These are phyloP conservation scores for Potentilla sterilis DNA, from an alignment of 306 rosid genomes.

Conservation along the genomic window DNA sequence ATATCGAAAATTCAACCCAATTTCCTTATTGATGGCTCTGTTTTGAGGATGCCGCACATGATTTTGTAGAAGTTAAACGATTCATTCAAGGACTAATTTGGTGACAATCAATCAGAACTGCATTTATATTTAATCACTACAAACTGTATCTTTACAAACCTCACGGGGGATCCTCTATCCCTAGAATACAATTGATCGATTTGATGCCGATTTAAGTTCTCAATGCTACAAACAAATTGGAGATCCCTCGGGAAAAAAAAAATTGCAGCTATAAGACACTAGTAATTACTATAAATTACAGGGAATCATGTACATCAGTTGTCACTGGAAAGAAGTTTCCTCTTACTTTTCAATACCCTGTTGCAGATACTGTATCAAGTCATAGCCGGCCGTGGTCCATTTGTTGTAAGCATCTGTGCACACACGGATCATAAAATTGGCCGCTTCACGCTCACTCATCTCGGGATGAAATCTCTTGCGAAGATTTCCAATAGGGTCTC, in stretches of 20 bases:
- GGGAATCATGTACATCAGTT: slow-evolving; percentile 56
- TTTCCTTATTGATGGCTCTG: too few relatives aligned
- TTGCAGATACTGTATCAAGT: slow-evolving; percentile 92
- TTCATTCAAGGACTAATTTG: background rate
- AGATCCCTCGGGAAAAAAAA: slow-evolving; percentile 31
- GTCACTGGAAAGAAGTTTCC: slow-evolving; percentile 15
- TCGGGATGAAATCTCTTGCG: slow-evolving; percentile 97
- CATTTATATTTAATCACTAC: slow-evolving; percentile 18
- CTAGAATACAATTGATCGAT: slow-evolving; percentile 25
- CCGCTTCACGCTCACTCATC: slow-evolving; percentile 96
- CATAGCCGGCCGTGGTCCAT: slow-evolving; percentile 99
- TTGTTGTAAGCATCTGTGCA: slow-evolving; percentile 97
- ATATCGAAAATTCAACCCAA: too few relatives aligned
- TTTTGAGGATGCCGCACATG: too few relatives aligned
- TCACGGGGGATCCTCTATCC: slow-evolving; percentile 27
- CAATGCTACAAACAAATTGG: slow-evolving; percentile 20
- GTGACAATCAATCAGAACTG: background rate
- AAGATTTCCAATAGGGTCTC: slow-evolving; percentile 96
- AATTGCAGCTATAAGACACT: slow-evolving; percentile 28
- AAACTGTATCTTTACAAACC: slow-evolving; percentile 36
- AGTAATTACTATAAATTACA: slow-evolving; percentile 34
- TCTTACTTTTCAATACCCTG: slow-evolving; percentile 94
- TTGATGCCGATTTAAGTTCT: slow-evolving; percentile 24
- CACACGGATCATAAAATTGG: slow-evolving; percentile 91
- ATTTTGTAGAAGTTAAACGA: too few relatives aligned